A percentile compares a stretch with the other conserved stretches of the same genome.
Conservation (phyloP, 2,329 filamentous ascomycete species). For the Fonsecaea nubica region DNA sequence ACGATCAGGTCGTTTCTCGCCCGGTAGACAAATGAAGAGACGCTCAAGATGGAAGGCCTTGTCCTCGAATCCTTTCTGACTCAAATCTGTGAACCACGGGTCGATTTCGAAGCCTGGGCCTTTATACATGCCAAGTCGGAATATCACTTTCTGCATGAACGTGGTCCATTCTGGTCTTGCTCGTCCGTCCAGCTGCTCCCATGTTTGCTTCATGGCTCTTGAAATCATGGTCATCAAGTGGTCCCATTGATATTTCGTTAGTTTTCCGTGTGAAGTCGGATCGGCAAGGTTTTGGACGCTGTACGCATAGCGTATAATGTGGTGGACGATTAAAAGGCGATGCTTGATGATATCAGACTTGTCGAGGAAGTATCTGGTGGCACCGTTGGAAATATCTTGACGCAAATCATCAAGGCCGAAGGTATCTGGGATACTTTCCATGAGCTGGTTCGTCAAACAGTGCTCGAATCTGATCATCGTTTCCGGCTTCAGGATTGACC, state of each 20-base stretch:
- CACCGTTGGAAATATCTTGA: conserved; percentile 12
- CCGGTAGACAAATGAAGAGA: conserved; percentile 22
- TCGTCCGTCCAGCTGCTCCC: conserved; percentile 12
- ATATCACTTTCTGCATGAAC: conserved; percentile 30
- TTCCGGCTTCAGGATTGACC: conserved; percentile 21
- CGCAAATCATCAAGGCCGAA: conserved; percentile 27
- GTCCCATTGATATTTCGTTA: conserved; percentile 21
- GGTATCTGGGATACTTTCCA: conserved; percentile 23
- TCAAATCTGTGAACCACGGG: conserved; percentile 21
- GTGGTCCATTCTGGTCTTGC: conserved; percentile 22
- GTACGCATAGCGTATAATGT: conserved; percentile 31
- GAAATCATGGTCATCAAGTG: conserved; percentile 28
- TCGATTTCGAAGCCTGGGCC: conserved; percentile 27
- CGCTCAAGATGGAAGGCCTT: conserved; percentile 22
- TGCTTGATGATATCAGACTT: conserved; percentile 26
- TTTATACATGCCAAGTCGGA: conserved; percentile 29
- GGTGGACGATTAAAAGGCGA: conserved; percentile 28
- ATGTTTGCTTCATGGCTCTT: conserved; percentile 26
- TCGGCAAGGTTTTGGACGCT: conserved; percentile 15
- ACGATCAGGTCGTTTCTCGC: background rate
- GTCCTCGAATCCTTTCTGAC: conserved; percentile 12
- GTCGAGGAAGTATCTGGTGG: conserved; percentile 7
- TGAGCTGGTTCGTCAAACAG: conserved; percentile 26
- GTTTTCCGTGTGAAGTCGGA: background rate
- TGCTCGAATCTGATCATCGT: conserved; percentile 30